phyloP scores from a whole-genome alignment of 495 filamentous ascomycete genomes.

The Paragyromitra xinjiangensis region DNA sequence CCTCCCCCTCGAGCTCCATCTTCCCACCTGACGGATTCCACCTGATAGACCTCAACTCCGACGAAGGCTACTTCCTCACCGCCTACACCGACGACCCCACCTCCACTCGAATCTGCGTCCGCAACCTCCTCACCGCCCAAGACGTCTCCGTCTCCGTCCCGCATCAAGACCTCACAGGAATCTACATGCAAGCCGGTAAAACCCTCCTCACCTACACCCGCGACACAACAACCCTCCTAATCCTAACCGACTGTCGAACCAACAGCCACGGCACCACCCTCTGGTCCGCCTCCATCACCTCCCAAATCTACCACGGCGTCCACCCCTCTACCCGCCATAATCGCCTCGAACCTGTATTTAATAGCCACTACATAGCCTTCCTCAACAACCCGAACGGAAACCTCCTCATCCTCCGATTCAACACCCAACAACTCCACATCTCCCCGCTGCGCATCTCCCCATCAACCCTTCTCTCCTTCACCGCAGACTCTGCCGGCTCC shows the following conservation, averaged over 20 bases:
- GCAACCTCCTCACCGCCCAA: constrained; percentile 30
- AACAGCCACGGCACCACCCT: constrained; percentile 32
- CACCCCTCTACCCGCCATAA: constrained; percentile 3
- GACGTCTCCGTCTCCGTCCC: constrained; percentile 33
- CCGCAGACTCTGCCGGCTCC: constrained; percentile 19
- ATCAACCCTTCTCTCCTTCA: constrained; percentile 32
- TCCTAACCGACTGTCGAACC: constrained; percentile 30
- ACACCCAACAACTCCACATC: constrained; percentile 2
- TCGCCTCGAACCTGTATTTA: constrained; percentile 43
- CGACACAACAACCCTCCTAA: constrained; percentile 14
- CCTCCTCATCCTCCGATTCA: constrained; percentile 20
- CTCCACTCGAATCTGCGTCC: constrained; percentile 23
- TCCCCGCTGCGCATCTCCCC: constrained; percentile 32
- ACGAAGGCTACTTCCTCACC: constrained; percentile 38
- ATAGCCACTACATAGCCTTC: constrained; percentile 45
- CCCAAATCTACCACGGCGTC: constrained; percentile 30
- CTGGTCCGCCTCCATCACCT: constrained; percentile 40
- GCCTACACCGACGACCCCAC: constrained; percentile 2
- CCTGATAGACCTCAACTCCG: constrained; percentile 21
- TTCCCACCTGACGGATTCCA: constrained; percentile 29
- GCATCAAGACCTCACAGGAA: constrained; percentile 19
- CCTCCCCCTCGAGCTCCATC: not conserved
- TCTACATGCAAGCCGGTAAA: constrained; percentile 20
- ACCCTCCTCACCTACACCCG: constrained; percentile 32
- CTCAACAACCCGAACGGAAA: constrained; percentile 3